Conservation (phyloP, 495 filamentous ascomycete genomes). For the Sphaerosporella brunnea region DNA sequence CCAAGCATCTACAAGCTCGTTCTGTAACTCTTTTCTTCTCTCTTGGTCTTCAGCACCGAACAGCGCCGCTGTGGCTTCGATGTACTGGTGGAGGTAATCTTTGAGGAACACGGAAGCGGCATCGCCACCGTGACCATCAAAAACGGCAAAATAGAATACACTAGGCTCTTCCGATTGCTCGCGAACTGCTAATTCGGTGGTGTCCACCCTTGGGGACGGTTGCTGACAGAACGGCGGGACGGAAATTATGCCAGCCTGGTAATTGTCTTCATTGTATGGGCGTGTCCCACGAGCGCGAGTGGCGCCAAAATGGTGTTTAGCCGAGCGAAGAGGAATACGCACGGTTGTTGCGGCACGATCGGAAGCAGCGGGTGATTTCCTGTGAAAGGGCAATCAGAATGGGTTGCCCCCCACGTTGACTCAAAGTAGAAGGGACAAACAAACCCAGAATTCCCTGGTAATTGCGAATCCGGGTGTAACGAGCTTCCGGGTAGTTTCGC, state of each 20-base stretch:
- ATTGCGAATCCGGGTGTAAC: slow-evolving; percentile 68
- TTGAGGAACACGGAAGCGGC: slow-evolving; percentile 78
- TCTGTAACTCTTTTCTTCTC: slow-evolving; percentile 36
- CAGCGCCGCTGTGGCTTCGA: slow-evolving; percentile 56
- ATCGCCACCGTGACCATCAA: slow-evolving; percentile 85
- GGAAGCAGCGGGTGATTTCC: no score
- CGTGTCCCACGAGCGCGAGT: slow-evolving; percentile 61
- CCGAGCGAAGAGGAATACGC: slow-evolving; percentile 80
- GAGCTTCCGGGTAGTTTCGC: slow-evolving; percentile 88
- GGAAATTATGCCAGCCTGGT: slow-evolving; percentile 85
- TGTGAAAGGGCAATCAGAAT: no score
- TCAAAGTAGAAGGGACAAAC: no score
- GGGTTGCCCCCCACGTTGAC: no score
- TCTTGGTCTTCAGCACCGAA: slow-evolving; percentile 39
- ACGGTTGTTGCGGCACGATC: slow-evolving; percentile 53
- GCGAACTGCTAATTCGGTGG: no score
- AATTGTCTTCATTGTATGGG: slow-evolving; percentile 79
- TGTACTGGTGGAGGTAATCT: slow-evolving; percentile 69
- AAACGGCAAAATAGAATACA: slow-evolving; percentile 91
- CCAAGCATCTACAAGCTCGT: slow-evolving; percentile 55
- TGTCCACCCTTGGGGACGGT: no score
- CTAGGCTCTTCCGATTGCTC: slow-evolving; percentile 5
- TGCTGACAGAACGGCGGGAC: slow-evolving; percentile 71
- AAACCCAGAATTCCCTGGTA: slow-evolving; percentile 24
- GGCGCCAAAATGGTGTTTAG: slow-evolving; percentile 89